Percentiles rank a stretch among this genome's conserved stretches.
Evolutionary conservation across 768 basidiomycete genomes (phyloP).

Genomic region (Hysterangium stoloniferum): DNA sequence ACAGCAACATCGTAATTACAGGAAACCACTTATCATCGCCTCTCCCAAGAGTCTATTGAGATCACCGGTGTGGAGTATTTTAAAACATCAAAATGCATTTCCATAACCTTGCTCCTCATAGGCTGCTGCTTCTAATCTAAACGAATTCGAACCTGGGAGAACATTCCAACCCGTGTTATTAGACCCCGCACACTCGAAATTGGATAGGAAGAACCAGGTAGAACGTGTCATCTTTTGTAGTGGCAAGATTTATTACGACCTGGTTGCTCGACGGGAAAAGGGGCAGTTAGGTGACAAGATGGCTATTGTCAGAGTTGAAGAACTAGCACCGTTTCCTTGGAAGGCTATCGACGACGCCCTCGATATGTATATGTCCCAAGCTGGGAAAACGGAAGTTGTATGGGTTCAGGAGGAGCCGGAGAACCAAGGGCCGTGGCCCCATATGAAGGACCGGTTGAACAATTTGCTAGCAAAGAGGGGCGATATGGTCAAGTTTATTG

Average conservation of each 20-base stretch:
- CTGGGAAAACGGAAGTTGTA: conserved; percentile 30
- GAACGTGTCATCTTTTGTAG: conserved; percentile 66
- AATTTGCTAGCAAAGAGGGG: conserved; percentile 37
- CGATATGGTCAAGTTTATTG: conserved; percentile 43
- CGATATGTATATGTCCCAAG: conserved; percentile 28
- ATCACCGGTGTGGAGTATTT: conserved; percentile 42
- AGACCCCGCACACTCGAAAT: conserved; percentile 33
- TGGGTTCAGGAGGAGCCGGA: conserved; percentile 87
- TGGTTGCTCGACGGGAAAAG: conserved; percentile 58
- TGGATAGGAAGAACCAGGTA: conserved; percentile 28
- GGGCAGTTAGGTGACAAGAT: conserved; percentile 41
- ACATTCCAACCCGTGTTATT: conserved; percentile 61
- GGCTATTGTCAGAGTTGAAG: conserved; percentile 74
- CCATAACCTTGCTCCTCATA: conserved; percentile 22
- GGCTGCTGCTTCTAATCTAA: conserved; percentile 65
- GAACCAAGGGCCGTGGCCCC: conserved; percentile 78
- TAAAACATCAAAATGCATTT: background rate
- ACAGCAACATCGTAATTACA: conserved; percentile 76
- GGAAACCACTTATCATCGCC: conserved; percentile 80
- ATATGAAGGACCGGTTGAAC: conserved; percentile 52
- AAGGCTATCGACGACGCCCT: conserved; percentile 39
- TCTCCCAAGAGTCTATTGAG: conserved; percentile 80
- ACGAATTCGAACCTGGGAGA: conserved; percentile 51
- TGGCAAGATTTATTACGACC: conserved; percentile 87
- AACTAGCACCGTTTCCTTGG: conserved; percentile 86